Conservation (phyloP, 768 basidiomycete species). For the Multifurca ochricompacta region DNA sequence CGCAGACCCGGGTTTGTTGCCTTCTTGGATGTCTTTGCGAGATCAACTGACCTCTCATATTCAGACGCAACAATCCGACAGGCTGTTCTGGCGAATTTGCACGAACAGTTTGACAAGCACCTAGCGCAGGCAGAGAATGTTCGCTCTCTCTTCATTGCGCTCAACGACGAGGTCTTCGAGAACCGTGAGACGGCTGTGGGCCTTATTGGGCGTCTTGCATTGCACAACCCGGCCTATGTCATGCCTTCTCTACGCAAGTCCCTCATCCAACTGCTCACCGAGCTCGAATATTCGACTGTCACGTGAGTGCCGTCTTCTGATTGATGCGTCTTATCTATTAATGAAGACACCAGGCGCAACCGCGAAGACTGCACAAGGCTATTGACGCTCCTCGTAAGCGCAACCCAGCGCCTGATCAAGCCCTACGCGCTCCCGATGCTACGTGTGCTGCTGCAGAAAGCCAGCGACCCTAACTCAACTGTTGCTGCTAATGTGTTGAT, state of each 20-base stretch:
- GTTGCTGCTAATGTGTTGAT: slow-evolving; percentile 90
- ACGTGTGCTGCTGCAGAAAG: slow-evolving; percentile 85
- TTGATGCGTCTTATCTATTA: not conserved
- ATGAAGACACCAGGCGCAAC: slow-evolving; percentile 48
- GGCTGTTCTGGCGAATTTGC: slow-evolving; percentile 77
- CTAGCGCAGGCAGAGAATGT: slow-evolving; percentile 97
- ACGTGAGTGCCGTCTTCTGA: slow-evolving; percentile 42
- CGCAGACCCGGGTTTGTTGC: slow-evolving; percentile 79
- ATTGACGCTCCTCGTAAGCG: slow-evolving; percentile 81
- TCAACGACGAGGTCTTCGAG: slow-evolving; percentile 94
- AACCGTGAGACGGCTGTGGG: slow-evolving; percentile 87
- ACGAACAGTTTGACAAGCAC: slow-evolving; percentile 93
- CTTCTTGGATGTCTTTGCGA: not conserved
- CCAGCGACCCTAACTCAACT: slow-evolving; percentile 73
- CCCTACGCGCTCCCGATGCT: slow-evolving; percentile 94
- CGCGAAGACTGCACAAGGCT: slow-evolving; percentile 91
- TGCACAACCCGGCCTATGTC: slow-evolving; percentile 96
- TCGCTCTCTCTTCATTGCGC: slow-evolving; percentile 91
- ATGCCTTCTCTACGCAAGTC: slow-evolving; percentile 96
- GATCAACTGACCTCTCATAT: not conserved
- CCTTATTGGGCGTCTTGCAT: slow-evolving; percentile 88
- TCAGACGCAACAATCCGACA: slow-evolving; percentile 57
- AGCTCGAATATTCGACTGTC: slow-evolving; percentile 91
- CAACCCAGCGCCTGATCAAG: slow-evolving; percentile 89
- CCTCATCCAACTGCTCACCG: slow-evolving; percentile 91